A percentile compares a stretch with the other conserved stretches of the same genome.
These are phyloP conservation scores for Albugo candida DNA, from an alignment of 352 stramenopile species.

Conservation along the genomic window DNA sequence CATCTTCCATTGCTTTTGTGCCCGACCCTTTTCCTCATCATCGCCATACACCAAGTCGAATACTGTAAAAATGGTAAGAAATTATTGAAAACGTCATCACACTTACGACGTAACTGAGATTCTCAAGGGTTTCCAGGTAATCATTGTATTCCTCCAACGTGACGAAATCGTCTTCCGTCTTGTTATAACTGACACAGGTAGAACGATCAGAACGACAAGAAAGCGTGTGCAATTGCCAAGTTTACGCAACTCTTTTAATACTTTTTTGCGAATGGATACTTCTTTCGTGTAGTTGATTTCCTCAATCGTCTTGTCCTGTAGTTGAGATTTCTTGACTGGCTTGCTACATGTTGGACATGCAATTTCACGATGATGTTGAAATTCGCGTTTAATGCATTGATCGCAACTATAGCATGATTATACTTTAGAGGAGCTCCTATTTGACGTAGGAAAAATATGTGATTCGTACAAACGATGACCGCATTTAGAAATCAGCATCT, in stretches of 20 bases:
- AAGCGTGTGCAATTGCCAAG: background rate
- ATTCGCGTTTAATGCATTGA: conserved; percentile 72
- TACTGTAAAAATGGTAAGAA: conserved; percentile 18
- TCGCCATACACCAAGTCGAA: conserved; percentile 72
- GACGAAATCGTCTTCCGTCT: conserved; percentile 73
- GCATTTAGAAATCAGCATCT: conserved; percentile 83
- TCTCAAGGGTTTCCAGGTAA: conserved; percentile 70
- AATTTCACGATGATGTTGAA: conserved; percentile 77
- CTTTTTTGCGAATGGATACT: conserved; percentile 72
- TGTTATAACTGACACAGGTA: conserved; percentile 51
- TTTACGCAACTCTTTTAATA: conserved; percentile 43
- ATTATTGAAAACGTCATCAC: background rate
- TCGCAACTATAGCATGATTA: conserved; percentile 31
- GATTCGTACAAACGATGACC: conserved; percentile 68
- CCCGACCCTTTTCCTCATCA: conserved; percentile 38
- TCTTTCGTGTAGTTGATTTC: conserved; percentile 79
- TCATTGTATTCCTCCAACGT: conserved; percentile 77
- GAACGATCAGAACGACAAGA: background rate
- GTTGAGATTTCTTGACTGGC: conserved; percentile 74
- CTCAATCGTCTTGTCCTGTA: conserved; percentile 78
- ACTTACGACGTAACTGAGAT: conserved; percentile 35
- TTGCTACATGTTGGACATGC: conserved; percentile 59
- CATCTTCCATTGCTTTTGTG: conserved; percentile 74
- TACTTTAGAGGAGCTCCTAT: background rate
- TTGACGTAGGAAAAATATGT: background rate